Evolutionary conservation across 2,329 filamentous ascomycete genomes (phyloP).

Genomic region (Mycocentrospora acerina): DNA sequence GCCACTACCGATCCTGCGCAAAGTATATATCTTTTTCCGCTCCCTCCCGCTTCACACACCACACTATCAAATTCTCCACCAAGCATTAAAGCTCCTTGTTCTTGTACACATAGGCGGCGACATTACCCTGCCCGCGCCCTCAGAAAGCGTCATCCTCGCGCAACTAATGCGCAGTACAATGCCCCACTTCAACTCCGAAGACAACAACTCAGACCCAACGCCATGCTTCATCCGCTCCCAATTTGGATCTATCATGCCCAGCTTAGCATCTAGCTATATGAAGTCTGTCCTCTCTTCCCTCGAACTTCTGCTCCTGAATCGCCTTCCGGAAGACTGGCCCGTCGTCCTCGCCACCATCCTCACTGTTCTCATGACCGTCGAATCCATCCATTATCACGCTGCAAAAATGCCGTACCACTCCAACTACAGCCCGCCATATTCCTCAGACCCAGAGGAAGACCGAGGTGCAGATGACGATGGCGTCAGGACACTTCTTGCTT

Average conservation of each 20-base stretch:
- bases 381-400: conserved; percentile 43
- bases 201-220: conserved; percentile 19
- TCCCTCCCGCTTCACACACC: conserved; percentile 16
- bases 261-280: conserved; percentile 34
- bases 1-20: conserved; percentile 33
- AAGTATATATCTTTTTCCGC: conserved; percentile 37
- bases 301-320: conserved; percentile 33
- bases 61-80: conserved; percentile 27
- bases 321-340: conserved; percentile 36
- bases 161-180: conserved; percentile 25
- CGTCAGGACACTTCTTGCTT: conserved; percentile 29
- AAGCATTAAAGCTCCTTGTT: conserved; percentile 42
- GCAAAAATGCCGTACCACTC: conserved; percentile 40
- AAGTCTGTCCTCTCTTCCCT: conserved; percentile 33
- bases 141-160: conserved; percentile 12
- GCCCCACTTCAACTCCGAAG: conserved; percentile 3
- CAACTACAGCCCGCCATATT: conserved; percentile 3
- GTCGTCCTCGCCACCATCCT: conserved; percentile 35
- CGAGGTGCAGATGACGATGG: conserved; percentile 24
- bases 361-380: conserved; percentile 40
- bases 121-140: conserved; percentile 29
- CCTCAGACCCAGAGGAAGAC: conserved; percentile 7
- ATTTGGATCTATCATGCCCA: conserved; percentile 39
- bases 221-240: conserved; percentile 45
- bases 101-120: conserved; percentile 43